These are phyloP conservation scores for Blastocystis sp. DNA, from an alignment of 352 stramenopile genomes.

Conservation along the genomic window DNA sequence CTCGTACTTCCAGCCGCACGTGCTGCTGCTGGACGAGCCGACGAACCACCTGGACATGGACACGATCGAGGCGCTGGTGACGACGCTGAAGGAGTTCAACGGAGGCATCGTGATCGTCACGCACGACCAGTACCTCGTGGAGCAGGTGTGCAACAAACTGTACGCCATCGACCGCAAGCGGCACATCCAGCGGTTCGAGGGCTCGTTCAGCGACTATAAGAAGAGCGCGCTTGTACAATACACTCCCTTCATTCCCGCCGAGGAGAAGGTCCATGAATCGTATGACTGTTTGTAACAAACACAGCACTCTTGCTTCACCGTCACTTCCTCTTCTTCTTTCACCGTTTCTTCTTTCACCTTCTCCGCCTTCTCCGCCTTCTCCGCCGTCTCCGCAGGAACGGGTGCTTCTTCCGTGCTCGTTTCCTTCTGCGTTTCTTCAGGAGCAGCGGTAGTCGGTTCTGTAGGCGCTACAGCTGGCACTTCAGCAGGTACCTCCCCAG, in stretches of 20 bases:
- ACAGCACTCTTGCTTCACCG: neutral
- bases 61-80: constrained; percentile 85
- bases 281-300: neutral
- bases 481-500: too few species aligned
- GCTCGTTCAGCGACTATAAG: constrained; percentile 76
- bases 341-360: neutral
- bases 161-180: constrained; percentile 76
- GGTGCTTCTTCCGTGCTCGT: neutral
- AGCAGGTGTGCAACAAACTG: constrained; percentile 85
- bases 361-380: neutral
- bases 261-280: neutral
- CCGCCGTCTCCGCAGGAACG: neutral
- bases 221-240: constrained; percentile 73
- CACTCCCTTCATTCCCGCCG: constrained; percentile 44
- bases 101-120: constrained; percentile 92
- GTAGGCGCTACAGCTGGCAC: too few species aligned
- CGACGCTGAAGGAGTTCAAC: constrained; percentile 89
- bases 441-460: too few species aligned
- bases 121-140: constrained; percentile 90
- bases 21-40: constrained; percentile 86
- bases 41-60: constrained; percentile 87
- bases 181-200: constrained; percentile 73
- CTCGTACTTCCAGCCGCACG: constrained; percentile 77
- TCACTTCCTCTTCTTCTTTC: constrained; percentile 23
- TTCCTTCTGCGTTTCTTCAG: too few species aligned